A percentile compares a stretch with the other conserved stretches of the same genome.
These are phyloP conservation scores for Linum tenue DNA, from an alignment of 345 rosid genomes.

Conservation along the genomic window DNA sequence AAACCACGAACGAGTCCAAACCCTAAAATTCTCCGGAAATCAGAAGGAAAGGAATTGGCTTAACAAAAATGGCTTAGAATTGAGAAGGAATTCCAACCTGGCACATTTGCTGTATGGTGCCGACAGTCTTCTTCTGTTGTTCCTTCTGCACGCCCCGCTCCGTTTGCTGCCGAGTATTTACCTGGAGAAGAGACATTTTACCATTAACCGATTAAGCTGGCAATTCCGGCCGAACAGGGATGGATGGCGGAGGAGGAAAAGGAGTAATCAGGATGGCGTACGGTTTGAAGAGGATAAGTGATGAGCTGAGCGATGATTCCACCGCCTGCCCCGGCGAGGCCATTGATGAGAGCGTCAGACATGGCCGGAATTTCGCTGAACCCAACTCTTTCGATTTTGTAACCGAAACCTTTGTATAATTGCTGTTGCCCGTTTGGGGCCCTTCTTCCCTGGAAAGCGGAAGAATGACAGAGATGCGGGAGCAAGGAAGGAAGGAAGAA, in stretches of 20 bases:
- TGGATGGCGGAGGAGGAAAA: neutral
- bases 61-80: neutral
- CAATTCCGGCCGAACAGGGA: neutral
- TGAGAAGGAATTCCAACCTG: constrained; percentile 39
- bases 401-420: neutral
- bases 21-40: neutral
- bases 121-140: constrained; percentile 54
- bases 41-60: neutral
- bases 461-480: too few relatives aligned
- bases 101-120: constrained; percentile 66
- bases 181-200: constrained; percentile 30
- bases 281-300: constrained; percentile 93
- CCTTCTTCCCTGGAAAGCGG: neutral
- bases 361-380: constrained; percentile 15
- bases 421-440: too few relatives aligned
- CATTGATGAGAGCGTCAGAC: constrained; percentile 97
- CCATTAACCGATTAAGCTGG: too few relatives aligned
- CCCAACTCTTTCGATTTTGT: neutral
- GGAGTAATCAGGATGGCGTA: constrained; percentile 20
- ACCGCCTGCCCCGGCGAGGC: constrained; percentile 92
- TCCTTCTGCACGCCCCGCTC: constrained; percentile 69
- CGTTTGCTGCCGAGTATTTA: constrained; percentile 93
- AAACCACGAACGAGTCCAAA: neutral
- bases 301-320: constrained; percentile 96
- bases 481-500: neutral